A percentile compares a stretch with the other conserved stretches of the same genome.
Evolutionary conservation across 2,329 filamentous ascomycete genomes (phyloP).

Genomic region (Trichoderma sp.): DNA sequence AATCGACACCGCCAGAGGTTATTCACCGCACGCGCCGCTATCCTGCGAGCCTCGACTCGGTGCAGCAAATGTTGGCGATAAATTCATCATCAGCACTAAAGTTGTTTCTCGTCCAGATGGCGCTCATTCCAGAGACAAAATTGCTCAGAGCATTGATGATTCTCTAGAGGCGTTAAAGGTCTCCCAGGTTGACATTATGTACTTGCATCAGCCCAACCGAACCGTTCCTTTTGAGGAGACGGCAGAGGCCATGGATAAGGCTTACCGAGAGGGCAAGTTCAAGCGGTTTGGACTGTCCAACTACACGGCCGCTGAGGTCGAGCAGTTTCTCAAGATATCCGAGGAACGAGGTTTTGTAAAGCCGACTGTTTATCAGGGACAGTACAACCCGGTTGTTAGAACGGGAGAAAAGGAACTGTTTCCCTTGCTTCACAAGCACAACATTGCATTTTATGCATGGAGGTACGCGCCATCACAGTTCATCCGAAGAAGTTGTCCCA

Average conservation of each 20-base stretch:
- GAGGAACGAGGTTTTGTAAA: slow-evolving; percentile 43
- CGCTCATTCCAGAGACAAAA: slow-evolving; percentile 32
- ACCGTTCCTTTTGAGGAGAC: slow-evolving; percentile 14
- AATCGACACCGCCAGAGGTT: slow-evolving; percentile 9
- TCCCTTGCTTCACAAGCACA: slow-evolving; percentile 42
- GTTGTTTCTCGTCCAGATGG: slow-evolving; percentile 31
- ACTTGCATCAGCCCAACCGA: slow-evolving; percentile 7
- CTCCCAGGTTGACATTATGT: neutral
- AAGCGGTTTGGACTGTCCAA: slow-evolving; percentile 55
- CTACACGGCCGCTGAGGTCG: slow-evolving; percentile 46
- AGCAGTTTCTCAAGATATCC: slow-evolving; percentile 45
- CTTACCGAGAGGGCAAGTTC: slow-evolving; percentile 61
- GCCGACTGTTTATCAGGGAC: slow-evolving; percentile 35
- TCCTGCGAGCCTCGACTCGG: slow-evolving; percentile 37
- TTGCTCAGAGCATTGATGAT: slow-evolving; percentile 34
- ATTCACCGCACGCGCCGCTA: slow-evolving; percentile 25
- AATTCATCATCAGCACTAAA: slow-evolving; percentile 40
- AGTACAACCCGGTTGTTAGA: slow-evolving; percentile 38
- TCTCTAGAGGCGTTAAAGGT: slow-evolving; percentile 35
- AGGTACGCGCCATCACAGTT: slow-evolving; percentile 24
- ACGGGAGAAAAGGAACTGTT: slow-evolving; percentile 45
- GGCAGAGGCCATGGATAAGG: slow-evolving; percentile 11
- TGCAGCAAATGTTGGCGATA: slow-evolving; percentile 29
- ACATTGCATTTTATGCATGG: slow-evolving; percentile 48
- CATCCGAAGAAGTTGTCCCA: accelerated